These are phyloP conservation scores for Candolleomyces eurysporus DNA, from an alignment of 768 basidiomycete genomes.

Conservation along the genomic window DNA sequence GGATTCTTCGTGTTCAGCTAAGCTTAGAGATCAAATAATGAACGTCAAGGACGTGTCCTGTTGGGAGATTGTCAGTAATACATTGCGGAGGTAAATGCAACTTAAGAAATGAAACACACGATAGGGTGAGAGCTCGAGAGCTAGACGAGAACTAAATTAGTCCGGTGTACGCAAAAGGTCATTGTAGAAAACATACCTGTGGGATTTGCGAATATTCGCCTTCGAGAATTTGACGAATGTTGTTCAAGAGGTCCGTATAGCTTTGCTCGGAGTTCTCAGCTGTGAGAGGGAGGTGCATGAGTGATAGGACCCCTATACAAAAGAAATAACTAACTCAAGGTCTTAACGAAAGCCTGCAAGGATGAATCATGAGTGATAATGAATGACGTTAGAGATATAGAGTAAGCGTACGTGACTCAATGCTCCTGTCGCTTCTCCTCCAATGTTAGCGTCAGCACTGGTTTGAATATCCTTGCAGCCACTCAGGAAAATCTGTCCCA, in stretches of 20 bases:
- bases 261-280: constrained; percentile 40
- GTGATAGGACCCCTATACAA: neutral
- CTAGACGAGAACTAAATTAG: too few species aligned
- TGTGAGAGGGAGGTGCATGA: constrained; percentile 14
- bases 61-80: too few species aligned
- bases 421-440: constrained; percentile 67
- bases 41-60: too few species aligned
- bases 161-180: too few species aligned
- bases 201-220: too few species aligned
- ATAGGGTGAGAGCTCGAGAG: too few species aligned
- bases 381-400: neutral
- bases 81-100: too few species aligned
- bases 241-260: constrained; percentile 39
- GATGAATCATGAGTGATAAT: neutral
- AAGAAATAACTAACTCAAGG: constrained; percentile 40
- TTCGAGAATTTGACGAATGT: constrained; percentile 34
- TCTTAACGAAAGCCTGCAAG: constrained; percentile 50
- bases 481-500: constrained; percentile 68
- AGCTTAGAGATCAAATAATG: too few species aligned
- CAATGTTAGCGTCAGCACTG: constrained; percentile 70
- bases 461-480: constrained; percentile 83
- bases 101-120: too few species aligned
- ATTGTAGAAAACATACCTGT: too few species aligned
- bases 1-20: too few species aligned
- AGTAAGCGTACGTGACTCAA: constrained; percentile 55